Evolutionary conservation across 1,284 basidiomycete genomes (phyloP).

Genomic region (Volvariella surrecta): DNA sequence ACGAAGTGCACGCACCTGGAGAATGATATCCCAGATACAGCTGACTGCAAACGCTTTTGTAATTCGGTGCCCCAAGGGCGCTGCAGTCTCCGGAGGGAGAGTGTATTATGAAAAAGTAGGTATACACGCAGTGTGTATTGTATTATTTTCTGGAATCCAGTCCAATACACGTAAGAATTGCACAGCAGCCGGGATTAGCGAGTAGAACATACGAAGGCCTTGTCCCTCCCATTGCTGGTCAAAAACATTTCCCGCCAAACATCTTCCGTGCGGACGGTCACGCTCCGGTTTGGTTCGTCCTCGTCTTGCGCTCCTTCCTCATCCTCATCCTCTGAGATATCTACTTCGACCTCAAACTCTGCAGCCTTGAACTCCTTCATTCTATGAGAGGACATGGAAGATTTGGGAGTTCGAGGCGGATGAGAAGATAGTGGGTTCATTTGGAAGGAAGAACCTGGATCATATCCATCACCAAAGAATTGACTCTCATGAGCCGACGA

Average conservation of each 20-base stretch:
- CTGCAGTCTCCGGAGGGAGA: constrained; percentile 35
- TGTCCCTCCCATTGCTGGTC: constrained; percentile 71
- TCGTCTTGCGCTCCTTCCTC: constrained; percentile 27
- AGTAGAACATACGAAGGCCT: constrained; percentile 58
- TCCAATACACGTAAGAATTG: not conserved
- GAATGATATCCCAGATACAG: constrained; percentile 59
- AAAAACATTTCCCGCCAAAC: constrained; percentile 71
- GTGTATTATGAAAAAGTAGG: constrained; percentile 54
- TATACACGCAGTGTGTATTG: constrained; percentile 73
- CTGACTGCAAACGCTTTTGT: constrained; percentile 47
- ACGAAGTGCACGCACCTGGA: constrained; percentile 39
- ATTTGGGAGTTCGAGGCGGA: constrained; percentile 65
- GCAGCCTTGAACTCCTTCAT: constrained; percentile 27
- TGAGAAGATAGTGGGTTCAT: constrained; percentile 73
- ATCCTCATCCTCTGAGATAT: constrained; percentile 21
- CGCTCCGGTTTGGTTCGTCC: constrained; percentile 35
- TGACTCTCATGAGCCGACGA: constrained; percentile 18
- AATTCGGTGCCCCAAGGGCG: constrained; percentile 49
- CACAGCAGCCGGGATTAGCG: not conserved
- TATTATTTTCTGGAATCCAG: constrained; percentile 59
- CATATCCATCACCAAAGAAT: constrained; percentile 31
- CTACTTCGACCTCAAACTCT: constrained; percentile 32
- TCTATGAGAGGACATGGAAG: constrained; percentile 33
- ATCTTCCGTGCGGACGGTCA: constrained; percentile 46
- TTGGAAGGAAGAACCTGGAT: constrained; percentile 48